phyloP scores from a whole-genome alignment of 768 basidiomycete genomes.

The Psilocybe cyanescens region DNA sequence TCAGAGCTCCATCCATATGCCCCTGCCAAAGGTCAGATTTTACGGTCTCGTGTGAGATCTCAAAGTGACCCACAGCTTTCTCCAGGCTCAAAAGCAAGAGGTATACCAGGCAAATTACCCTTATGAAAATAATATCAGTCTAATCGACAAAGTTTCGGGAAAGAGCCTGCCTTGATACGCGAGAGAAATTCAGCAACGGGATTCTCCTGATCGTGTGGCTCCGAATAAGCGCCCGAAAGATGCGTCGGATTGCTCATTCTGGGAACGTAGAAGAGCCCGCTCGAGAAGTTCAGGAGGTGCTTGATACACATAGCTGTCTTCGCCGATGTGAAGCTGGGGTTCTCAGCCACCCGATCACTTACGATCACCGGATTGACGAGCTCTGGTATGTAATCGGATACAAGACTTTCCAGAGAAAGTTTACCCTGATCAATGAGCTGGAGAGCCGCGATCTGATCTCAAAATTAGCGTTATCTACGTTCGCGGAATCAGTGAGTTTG shows the following conservation, averaged over 20 bases:
- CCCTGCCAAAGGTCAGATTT: conserved; percentile 15
- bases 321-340: conserved; percentile 19
- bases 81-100: conserved; percentile 32
- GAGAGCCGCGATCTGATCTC: conserved; percentile 30
- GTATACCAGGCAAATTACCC: conserved; percentile 28
- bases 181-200: conserved; percentile 21
- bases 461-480: background rate
- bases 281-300: conserved; percentile 32
- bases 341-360: conserved; percentile 13
- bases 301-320: conserved; percentile 22
- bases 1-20: conserved; percentile 34
- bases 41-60: background rate
- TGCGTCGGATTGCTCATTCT: background rate
- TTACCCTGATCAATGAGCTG: conserved; percentile 34
- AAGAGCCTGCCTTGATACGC: conserved; percentile 18
- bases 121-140: background rate
- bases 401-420: conserved; percentile 23
- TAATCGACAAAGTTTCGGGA: background rate
- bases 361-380: conserved; percentile 25
- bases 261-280: conserved; percentile 27
- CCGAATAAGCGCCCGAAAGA: conserved; percentile 16
- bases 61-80: conserved; percentile 22
- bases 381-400: conserved; percentile 31
- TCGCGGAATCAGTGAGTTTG: too few relatives aligned
- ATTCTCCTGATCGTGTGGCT: conserved; percentile 20